Evolutionary conservation across 1,139 yeast species (phyloP).

Genomic region (Trichomonascaceae sp.): DNA sequence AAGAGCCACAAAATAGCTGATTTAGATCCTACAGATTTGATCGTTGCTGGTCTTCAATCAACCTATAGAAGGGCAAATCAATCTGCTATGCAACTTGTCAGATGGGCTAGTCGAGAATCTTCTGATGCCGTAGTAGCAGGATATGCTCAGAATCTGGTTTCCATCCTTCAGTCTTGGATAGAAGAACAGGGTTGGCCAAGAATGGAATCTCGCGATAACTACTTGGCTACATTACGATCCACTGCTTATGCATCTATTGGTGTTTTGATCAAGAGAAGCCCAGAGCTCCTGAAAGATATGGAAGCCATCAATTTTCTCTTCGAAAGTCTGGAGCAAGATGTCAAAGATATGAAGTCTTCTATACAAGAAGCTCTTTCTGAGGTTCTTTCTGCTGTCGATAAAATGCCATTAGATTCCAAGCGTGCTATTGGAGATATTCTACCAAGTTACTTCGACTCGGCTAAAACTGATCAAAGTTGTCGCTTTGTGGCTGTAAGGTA

Average conservation of each 20-base stretch:
- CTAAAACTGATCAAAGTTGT: slow-evolving; percentile 34
- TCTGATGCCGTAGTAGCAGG: slow-evolving; percentile 15
- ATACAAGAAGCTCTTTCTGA: slow-evolving; percentile 70
- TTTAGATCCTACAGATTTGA: slow-evolving; percentile 34
- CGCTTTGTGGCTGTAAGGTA: slow-evolving; percentile 63
- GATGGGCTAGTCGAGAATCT: slow-evolving; percentile 40
- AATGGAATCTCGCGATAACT: slow-evolving; percentile 26
- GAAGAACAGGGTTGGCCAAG: slow-evolving; percentile 34
- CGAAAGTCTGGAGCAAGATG: slow-evolving; percentile 63
- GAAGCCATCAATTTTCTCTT: slow-evolving; percentile 60
- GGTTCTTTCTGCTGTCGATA: slow-evolving; percentile 45
- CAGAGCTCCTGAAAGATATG: slow-evolving; percentile 38
- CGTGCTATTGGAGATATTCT: slow-evolving; percentile 42
- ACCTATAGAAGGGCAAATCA: slow-evolving; percentile 43
- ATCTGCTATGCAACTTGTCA: slow-evolving; percentile 54
- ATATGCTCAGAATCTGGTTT: slow-evolving; percentile 19
- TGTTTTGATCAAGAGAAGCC: slow-evolving; percentile 48
- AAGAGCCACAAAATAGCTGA: slow-evolving; percentile 49
- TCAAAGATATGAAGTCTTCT: slow-evolving; percentile 55
- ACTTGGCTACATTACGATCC: slow-evolving; percentile 42
- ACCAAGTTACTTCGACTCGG: slow-evolving; percentile 34
- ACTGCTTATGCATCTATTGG: slow-evolving; percentile 77
- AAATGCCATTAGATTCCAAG: slow-evolving; percentile 39
- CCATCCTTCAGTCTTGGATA: slow-evolving; percentile 24
- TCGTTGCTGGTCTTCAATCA: slow-evolving; percentile 52